Evolutionary conservation across 331 rosid genomes (phyloP).

Genomic region (Quercus lobata): DNA sequence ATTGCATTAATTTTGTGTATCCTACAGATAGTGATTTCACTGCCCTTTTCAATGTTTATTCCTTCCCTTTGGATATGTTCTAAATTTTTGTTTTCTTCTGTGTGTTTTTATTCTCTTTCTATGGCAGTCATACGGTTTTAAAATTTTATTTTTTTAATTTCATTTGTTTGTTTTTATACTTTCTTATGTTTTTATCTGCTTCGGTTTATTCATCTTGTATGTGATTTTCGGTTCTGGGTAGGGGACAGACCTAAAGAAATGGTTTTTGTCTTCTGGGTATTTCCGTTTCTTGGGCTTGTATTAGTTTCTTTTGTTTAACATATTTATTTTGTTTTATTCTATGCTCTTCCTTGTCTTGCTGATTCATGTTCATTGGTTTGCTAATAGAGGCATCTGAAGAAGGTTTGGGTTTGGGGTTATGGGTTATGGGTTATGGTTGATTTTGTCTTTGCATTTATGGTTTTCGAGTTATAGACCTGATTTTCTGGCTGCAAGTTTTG

Average conservation of each 20-base stretch:
- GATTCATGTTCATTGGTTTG: conserved; percentile 37
- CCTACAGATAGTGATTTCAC: conserved; percentile 47
- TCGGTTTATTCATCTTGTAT: conserved; percentile 39
- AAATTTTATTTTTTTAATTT: conserved; percentile 23
- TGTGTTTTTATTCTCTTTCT: conserved; percentile 50
- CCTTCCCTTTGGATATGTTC: conserved; percentile 62
- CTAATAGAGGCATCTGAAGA: conserved; percentile 30
- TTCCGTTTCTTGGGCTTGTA: conserved; percentile 36
- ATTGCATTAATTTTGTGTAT: conserved; percentile 19
- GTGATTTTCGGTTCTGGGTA: conserved; percentile 37
- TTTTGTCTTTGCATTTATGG: conserved; percentile 32
- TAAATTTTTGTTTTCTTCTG: conserved; percentile 65
- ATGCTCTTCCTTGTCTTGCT: conserved; percentile 10
- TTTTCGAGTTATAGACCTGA: conserved; percentile 28
- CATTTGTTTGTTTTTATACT: background rate
- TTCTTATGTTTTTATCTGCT: conserved; percentile 39
- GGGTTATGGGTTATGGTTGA: conserved; percentile 3
- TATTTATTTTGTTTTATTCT: background rate
- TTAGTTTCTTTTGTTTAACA: background rate
- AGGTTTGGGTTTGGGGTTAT: conserved; percentile 16
- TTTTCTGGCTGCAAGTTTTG: conserved; percentile 14
- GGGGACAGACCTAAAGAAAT: conserved; percentile 43
- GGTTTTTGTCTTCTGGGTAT: conserved; percentile 41
- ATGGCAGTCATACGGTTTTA: conserved; percentile 26
- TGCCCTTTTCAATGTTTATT: conserved; percentile 56